Evolutionary conservation across 164 flowering plant species (phyloP), one percentile per base, ranked within the genome.

Genomic region (Kingdonia uniflora): DNA sequence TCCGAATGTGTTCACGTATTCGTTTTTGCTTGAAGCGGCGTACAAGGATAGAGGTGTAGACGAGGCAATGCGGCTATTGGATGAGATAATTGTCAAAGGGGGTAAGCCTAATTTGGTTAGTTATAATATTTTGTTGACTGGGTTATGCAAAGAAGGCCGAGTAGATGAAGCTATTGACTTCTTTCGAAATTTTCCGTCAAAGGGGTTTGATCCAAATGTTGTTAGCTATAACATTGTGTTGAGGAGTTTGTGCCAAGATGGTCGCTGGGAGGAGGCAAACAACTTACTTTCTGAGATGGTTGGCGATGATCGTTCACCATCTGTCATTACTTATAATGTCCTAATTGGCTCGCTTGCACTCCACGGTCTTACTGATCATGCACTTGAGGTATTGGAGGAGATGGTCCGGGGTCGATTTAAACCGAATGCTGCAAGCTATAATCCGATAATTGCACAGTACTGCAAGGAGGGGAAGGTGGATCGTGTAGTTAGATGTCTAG

Each of bases 111-210:
- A 86, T 69, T 68, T 88, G 78, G 91, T 86, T 48, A 79, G 82
- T 52, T 84, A 88, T 70, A 92, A 92, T 73, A 84, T 88, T 54
- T 47, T 92, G 64, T 65, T 92, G 39, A 88, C 87, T 16, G 95
- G 89, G 37, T 68, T 92, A 56, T 86, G 95, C 71, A 84, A 80
- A 61, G 95, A 88, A 71, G 86, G 79, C 49, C 71, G 95, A 65
- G 55, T 61, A 0, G 83, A 80, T 17, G 95, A 86, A 48, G 96
- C 95, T 0, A 68, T 84, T 19, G 19, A 11, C 11, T 74, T 81
- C 49, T 84, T 86, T 52, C 72, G 86, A 75, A 64, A 65, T 51
- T 64, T 88, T 45, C 87, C 95, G 0, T 56, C 62, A 0, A 79
- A 71, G 65, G 95, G 99, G 3, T 81, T 92, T 70, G 56, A 45